These are phyloP conservation scores for Phaeosphaeriaceae sp. DNA, from an alignment of 2,329 filamentous ascomycete genomes.

Conservation along the genomic window DNA sequence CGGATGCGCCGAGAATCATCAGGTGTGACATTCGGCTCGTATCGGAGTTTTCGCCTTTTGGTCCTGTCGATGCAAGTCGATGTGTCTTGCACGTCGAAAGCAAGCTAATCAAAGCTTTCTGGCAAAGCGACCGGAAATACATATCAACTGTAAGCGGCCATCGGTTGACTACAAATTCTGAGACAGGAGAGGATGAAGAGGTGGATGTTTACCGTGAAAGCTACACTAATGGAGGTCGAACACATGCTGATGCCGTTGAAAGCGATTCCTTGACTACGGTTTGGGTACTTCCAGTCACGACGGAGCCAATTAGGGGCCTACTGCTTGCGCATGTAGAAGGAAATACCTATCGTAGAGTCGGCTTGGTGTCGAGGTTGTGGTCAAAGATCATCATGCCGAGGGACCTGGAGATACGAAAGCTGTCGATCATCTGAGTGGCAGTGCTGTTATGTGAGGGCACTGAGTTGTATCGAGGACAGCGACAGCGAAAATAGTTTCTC, in stretches of 20 bases:
- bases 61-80: constrained; percentile 9
- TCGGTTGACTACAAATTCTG: not conserved
- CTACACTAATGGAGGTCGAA: not conserved
- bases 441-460: too few species aligned
- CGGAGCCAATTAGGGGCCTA: constrained; percentile 10
- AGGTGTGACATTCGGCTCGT: constrained; percentile 9
- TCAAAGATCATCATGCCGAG: not conserved
- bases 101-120: constrained; percentile 9
- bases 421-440: not conserved
- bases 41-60: constrained; percentile 13
- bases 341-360: constrained; percentile 13
- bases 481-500: too few species aligned
- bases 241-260: constrained; percentile 7
- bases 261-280: not conserved
- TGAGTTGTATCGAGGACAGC: too few species aligned
- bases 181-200: not conserved
- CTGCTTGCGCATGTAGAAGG: constrained; percentile 7
- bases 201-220: too few species aligned
- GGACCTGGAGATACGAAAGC: not conserved
- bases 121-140: constrained; percentile 8
- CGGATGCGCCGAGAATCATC: not conserved
- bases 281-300: constrained; percentile 9
- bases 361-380: constrained; percentile 14
- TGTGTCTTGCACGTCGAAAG: constrained; percentile 11
- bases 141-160: not conserved